Percentiles rank a stretch among this genome's conserved stretches.
Evolutionary conservation across 2,329 filamentous ascomycete genomes (phyloP).

Genomic region (Rugonectria rugulosa): DNA sequence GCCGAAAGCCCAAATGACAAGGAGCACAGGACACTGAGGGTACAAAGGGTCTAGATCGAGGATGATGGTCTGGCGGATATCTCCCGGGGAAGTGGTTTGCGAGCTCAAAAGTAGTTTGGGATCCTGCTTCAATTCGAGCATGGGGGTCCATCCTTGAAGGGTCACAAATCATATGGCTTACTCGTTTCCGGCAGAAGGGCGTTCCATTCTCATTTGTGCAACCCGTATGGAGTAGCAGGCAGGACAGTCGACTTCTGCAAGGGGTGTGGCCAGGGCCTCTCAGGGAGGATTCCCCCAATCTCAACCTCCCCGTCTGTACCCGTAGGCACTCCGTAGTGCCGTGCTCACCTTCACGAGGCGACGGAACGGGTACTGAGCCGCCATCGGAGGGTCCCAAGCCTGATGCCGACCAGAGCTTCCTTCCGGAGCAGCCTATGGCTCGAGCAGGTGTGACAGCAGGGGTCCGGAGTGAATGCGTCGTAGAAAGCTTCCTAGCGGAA

Average conservation of each 20-base stretch:
- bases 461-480: too few relatives aligned
- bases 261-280: not conserved
- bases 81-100: conserved; percentile 16
- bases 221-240: too few relatives aligned
- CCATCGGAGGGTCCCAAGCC: not conserved
- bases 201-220: too few relatives aligned
- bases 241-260: not conserved
- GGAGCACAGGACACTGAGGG: conserved; percentile 1
- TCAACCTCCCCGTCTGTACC: not conserved
- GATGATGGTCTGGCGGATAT: conserved; percentile 4
- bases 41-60: conserved; percentile 10
- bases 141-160: conserved; percentile 5
- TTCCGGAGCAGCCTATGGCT: not conserved
- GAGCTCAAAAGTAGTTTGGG: conserved; percentile 3
- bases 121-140: not conserved
- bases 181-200: not conserved
- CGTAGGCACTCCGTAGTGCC: not conserved
- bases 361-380: not conserved
- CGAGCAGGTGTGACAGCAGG: conserved; percentile 12
- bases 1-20: not conserved
- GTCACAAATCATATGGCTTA: conserved; percentile 9
- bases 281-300: not conserved
- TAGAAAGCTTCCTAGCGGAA: too few relatives aligned
- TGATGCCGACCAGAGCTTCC: not conserved
- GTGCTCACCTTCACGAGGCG: too few relatives aligned